phyloP scores from a whole-genome alignment of 768 basidiomycete genomes.

The Tricholoma hemisulphureum region DNA sequence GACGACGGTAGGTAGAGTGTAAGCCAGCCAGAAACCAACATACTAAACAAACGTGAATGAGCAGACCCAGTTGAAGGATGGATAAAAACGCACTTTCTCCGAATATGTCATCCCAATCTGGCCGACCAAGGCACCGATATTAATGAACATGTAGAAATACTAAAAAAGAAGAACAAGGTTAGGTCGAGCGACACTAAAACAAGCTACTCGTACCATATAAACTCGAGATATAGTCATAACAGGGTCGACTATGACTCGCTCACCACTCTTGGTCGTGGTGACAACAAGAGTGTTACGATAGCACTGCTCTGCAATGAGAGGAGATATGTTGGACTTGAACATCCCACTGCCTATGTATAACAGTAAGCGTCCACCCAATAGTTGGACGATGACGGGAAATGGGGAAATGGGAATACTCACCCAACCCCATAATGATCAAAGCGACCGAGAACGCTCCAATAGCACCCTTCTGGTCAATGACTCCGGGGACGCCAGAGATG shows the following conservation, averaged over 20 bases:
- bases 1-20: conserved; percentile 58
- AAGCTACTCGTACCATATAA: conserved; percentile 57
- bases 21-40: conserved; percentile 68
- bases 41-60: conserved; percentile 34
- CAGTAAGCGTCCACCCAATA: background rate
- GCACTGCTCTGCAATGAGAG: conserved; percentile 78
- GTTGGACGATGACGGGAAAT: conserved; percentile 11
- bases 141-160: conserved; percentile 74
- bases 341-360: conserved; percentile 51
- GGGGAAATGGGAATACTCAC: conserved; percentile 17
- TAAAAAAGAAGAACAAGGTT: conserved; percentile 15
- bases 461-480: conserved; percentile 54
- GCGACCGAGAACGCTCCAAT: conserved; percentile 56
- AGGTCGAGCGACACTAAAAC: background rate
- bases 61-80: background rate
- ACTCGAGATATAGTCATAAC: conserved; percentile 63
- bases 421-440: conserved; percentile 58
- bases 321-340: conserved; percentile 77
- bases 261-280: conserved; percentile 48
- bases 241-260: conserved; percentile 76
- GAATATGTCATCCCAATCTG: conserved; percentile 70
- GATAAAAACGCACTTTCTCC: conserved; percentile 45
- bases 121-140: conserved; percentile 67
- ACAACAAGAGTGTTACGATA: conserved; percentile 54
- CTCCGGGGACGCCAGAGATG: conserved; percentile 61